A percentile compares a stretch with the other conserved stretches of the same genome.
These are phyloP conservation scores for Vicia villosa DNA, from an alignment of 306 rosid species.

Conservation along the genomic window DNA sequence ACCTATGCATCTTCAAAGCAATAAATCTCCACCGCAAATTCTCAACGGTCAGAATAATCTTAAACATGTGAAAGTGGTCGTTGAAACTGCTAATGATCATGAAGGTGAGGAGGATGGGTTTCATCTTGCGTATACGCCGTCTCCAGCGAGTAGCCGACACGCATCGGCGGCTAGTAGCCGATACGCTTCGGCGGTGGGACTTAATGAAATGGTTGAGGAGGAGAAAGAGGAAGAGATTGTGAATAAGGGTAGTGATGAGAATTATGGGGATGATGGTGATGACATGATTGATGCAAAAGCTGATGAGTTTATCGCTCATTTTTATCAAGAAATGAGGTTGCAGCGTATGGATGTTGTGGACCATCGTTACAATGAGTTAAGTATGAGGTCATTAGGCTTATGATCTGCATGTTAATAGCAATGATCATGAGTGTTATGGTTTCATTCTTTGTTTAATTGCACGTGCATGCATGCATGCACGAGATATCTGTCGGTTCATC, in stretches of 20 bases:
- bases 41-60: not conserved
- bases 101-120: not conserved
- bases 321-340: conserved; percentile 65
- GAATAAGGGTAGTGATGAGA: not conserved
- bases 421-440: not conserved
- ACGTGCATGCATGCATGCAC: conserved; percentile 19
- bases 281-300: conserved; percentile 73
- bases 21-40: conserved; percentile 17
- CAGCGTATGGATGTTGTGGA: conserved; percentile 43
- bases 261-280: conserved; percentile 55
- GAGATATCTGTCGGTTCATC: not conserved
- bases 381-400: conserved; percentile 54
- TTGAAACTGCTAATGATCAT: not conserved
- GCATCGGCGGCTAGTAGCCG: not conserved
- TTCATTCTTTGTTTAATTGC: conserved; percentile 8
- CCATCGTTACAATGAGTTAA: conserved; percentile 41
- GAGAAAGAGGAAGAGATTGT: not conserved
- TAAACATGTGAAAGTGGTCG: not conserved
- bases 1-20: conserved; percentile 61
- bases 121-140: not conserved
- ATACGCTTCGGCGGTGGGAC: conserved; percentile 9
- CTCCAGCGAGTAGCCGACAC: not conserved
- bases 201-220: conserved; percentile 46
- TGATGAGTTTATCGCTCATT: conserved; percentile 77
- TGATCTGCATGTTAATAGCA: not conserved